Base-by-base conservation (phyloP, 2,329 filamentous ascomycete species). In the Aspergillus sp. region DNA sequence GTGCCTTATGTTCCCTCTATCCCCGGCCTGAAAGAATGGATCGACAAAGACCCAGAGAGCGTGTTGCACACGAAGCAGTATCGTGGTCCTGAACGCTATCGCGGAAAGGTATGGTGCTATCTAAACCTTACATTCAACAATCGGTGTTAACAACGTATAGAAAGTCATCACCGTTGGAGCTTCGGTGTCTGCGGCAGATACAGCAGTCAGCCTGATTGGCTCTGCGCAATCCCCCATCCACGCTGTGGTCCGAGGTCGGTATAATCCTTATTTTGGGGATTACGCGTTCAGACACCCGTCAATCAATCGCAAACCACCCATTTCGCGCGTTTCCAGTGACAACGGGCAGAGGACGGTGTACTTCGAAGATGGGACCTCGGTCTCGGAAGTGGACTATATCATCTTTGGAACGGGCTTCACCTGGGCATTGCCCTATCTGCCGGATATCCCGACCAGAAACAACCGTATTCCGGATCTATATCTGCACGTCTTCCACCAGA, bases 331-430 rank as follows among this genome's bases (percentile, higher is more conserved):
- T 32, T 62, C 59, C 64, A 73, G n/a, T 84, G 85, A 61, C 52
- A 72, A 36, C 66, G 78, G 21, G 75, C 81, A 39, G 78, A 72
- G 80, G 21, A 82, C 88, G 0, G 77, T 84, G 59, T 58, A 73
- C 42, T 84, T 89, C 51, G 76, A 80, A 36, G 84, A 89, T 62
- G 86, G 86, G 2, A 81, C 76, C 1, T 76, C 70, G 0, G 77
- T 86, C 6, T 63, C 77, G 0, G 76, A 83, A 17, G 83, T 90
- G 13, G 87, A 90, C 70, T 70, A 84, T 65, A 79, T 90, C 62
- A 83, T 90, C 63, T 87, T 90, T 60, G 87, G 86, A 21, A 90
- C 88, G 0, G 88, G 88, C 0, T 89, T 88, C 70, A 82, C 78
- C 25, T 89, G 85, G 85, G 85, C 84, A 0, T 70, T 89, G 0